A percentile compares a stretch with the other conserved stretches of the same genome.
phyloP scores from a whole-genome alignment of 2,329 filamentous ascomycete species.

The Epichloe hybrida region DNA sequence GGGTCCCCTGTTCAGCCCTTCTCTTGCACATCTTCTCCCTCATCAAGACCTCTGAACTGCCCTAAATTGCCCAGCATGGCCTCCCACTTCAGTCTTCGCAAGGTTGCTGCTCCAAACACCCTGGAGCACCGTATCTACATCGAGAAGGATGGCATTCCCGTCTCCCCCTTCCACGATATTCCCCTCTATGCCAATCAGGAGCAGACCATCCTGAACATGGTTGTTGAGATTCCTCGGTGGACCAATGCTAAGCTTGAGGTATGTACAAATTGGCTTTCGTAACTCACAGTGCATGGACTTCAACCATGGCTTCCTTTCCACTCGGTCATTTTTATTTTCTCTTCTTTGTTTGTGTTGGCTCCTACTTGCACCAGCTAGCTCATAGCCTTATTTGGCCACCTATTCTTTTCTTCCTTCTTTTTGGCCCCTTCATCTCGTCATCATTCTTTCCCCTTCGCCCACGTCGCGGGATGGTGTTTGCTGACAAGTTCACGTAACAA shows the following conservation, averaged over 20 bases:
- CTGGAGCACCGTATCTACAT: constrained; percentile 95
- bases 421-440: no score
- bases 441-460: background rate
- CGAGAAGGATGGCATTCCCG: constrained; percentile 87
- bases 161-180: constrained; percentile 98
- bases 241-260: constrained; percentile 99
- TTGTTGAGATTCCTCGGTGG: constrained; percentile 99
- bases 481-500: constrained; percentile 11
- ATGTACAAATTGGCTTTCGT: constrained; percentile 18
- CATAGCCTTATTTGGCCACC: background rate
- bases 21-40: constrained; percentile 1
- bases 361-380: no score
- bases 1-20: constrained; percentile 6
- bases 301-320: background rate
- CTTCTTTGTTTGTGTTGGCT: no score
- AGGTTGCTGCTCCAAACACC: constrained; percentile 81
- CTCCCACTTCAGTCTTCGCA: constrained; percentile 63
- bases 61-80: constrained; percentile 31
- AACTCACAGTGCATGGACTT: background rate
- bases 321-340: no score
- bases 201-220: constrained; percentile 95
- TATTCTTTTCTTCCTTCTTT: no score
- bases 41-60: constrained; percentile 12
- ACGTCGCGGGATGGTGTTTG: background rate
- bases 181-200: constrained; percentile 95